Evolutionary conservation across 257 asterid species (phyloP), one percentile per base, ranked within the genome.

Genomic region (Nicotiana sylvestris): DNA sequence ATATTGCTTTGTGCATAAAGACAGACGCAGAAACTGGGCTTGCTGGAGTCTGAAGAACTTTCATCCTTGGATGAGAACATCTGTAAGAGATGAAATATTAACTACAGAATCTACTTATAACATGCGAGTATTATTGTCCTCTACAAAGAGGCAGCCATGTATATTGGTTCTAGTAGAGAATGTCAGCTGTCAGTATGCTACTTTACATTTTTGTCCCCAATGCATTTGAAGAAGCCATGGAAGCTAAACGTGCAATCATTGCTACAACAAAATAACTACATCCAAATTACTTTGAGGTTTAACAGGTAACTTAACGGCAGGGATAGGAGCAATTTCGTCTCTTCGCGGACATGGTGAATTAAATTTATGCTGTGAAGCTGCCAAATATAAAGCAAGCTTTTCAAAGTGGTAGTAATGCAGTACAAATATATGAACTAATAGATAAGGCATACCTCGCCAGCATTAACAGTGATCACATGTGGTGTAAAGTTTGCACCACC

Each of bases 401-500:
- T 2, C n/a, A 39, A 43, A 70, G 11, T 70, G 43, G 58, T n/a
- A 39, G n/a, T n/a, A 43, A n/a, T 10, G 78, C 58, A 39, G 57
- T 70, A 21, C 46, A 29, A 70, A 39, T 25, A n/a, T 37, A 39
- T 39, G 11, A 70, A 72, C 37, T 72, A 30, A 46, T 46, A 72
- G 0, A 6, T 12, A 72, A 12, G 49, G 85, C 65, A 29, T 88
- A 94, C 98, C 98, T 92, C 97, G 70, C 98, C 98, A 4, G 95
- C 78, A 88, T 91, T 91, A 39, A 94, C 93, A 78, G 96, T 92
- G 72, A 95, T 85, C 88, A 92, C 92, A 37, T 95, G 99, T 0
- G 97, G 98, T 4, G 90, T 91, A 85, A 95, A 92, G 85, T 90
- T 90, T 86, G 90, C 96, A 82, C 97, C 92, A 77, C 15, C 60